Evolutionary conservation across 345 rosid species (phyloP).

Genomic region (Lepidium sativum): DNA sequence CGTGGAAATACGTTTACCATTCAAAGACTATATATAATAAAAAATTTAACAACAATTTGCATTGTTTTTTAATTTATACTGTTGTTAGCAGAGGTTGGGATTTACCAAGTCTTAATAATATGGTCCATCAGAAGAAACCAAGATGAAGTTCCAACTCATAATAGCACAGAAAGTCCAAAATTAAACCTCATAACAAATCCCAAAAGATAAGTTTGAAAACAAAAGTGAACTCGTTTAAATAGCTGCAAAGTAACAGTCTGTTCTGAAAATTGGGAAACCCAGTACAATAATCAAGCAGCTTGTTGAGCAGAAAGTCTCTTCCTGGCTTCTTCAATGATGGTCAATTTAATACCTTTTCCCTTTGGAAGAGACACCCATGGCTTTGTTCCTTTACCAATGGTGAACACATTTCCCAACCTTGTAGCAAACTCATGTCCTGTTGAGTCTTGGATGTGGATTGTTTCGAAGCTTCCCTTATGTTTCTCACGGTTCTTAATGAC

Average conservation of each 20-base stretch:
- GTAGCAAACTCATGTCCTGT: conserved; percentile 73
- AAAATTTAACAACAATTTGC: too few relatives aligned
- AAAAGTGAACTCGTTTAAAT: neutral
- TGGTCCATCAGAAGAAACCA: neutral
- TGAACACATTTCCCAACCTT: conserved; percentile 61
- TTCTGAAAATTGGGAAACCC: neutral
- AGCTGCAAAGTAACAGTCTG: neutral
- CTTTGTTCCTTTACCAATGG: conserved; percentile 60
- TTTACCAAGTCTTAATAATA: neutral
- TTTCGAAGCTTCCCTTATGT: conserved; percentile 27
- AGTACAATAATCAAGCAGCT: conserved; percentile 5
- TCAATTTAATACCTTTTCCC: conserved; percentile 61
- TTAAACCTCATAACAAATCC: neutral
- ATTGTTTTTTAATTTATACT: too few relatives aligned
- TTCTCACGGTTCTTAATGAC: conserved; percentile 23
- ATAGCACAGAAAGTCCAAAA: neutral
- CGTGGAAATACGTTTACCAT: too few relatives aligned
- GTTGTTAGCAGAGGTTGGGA: too few relatives aligned
- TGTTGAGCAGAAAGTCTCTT: conserved; percentile 37
- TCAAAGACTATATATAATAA: too few relatives aligned
- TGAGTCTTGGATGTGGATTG: conserved; percentile 66
- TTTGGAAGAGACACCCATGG: conserved; percentile 77
- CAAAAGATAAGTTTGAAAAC: neutral
- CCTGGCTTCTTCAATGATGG: conserved; percentile 45
- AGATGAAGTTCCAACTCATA: neutral